Evolutionary conservation across 805 yeast species (phyloP), one percentile per base, ranked within the genome.

Genomic region (Saccharomycopsis oosterbeekiorum): DNA sequence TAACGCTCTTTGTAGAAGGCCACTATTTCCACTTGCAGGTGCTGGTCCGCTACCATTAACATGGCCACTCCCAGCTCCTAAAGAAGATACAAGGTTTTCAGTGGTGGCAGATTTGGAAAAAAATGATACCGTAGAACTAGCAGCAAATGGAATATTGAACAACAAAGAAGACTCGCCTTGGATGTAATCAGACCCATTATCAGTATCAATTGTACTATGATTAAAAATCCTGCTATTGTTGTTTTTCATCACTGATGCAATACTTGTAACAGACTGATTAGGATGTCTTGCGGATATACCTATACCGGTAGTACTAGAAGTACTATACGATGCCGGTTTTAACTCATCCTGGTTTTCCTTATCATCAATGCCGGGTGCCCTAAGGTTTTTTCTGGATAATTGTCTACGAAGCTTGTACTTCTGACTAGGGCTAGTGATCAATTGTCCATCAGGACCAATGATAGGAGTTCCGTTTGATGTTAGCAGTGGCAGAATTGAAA

Each of bases 261-360:
- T 24, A 24, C 53, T 47, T 47, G 53, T 47, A 47, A 8, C 53
- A 9, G 53, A 47, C 21, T 47, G 53, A 39, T 59, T 61, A 14
- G 60, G 42, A 19, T 19, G 50, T 14, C 39, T 34, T 19, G 51
- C 26, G 69, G 80, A 65, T 74, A 79, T 63, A 64, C 77, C 54
- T 75, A 78, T 64, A 70, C 74, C 6, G 75, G 78, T 66, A 80
- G 79, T 1, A 71, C 75, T 8, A 80, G 78, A 63, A 74, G 70
- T 61, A 64, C 73, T 12, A 71, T 76, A 11, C 70, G 68, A 61
- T 53, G 29, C 12, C 1, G 12, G 26, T 26, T 21, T 21, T 10
- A n/a, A 8, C 37, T 64, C 66, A 56, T 64, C 65, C 34, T 62
- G 53, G 6, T 60, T 57, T 37, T 64, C 60, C 14, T 62, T 62